Evolutionary conservation across 192 early-diverging fungal genomes (phyloP).

Genomic region (Lunasporangiospora selenospora): DNA sequence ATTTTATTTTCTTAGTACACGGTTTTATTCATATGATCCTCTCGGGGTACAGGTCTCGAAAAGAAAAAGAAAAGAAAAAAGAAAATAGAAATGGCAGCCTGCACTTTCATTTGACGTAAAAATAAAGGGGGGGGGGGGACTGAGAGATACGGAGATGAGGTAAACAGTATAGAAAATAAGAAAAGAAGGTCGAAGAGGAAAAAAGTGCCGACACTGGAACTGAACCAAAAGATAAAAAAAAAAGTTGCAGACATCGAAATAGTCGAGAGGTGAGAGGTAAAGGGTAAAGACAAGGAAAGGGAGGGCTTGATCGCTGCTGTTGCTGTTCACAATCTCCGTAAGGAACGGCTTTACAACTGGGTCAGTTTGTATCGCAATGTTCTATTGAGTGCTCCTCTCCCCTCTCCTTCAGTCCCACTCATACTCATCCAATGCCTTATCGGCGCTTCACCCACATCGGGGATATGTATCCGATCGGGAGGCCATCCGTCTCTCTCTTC

Average conservation of each 20-base stretch:
- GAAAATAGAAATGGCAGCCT: too few relatives aligned
- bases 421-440: neutral
- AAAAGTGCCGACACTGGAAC: neutral
- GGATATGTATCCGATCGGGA: too few relatives aligned
- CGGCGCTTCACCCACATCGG: too few relatives aligned
- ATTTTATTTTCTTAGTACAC: too few relatives aligned
- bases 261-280: neutral
- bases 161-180: neutral
- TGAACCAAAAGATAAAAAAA: constrained; percentile 6
- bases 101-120: too few relatives aligned
- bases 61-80: too few relatives aligned
- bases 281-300: neutral
- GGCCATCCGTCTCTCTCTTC: too few relatives aligned
- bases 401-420: neutral
- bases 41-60: too few relatives aligned
- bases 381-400: neutral
- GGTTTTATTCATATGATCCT: too few relatives aligned
- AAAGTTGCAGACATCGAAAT: neutral
- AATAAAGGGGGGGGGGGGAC: too few relatives aligned
- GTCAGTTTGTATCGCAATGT: constrained; percentile 1
- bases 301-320: neutral
- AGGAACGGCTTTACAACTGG: too few relatives aligned
- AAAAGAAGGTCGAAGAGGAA: constrained; percentile 8
- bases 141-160: neutral
- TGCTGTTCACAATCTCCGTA: too few relatives aligned